A percentile compares a stretch with the other conserved stretches of the same genome.
Evolutionary conservation across 306 rosid genomes (phyloP).

Genomic region (Casuarina equisetifolia): DNA sequence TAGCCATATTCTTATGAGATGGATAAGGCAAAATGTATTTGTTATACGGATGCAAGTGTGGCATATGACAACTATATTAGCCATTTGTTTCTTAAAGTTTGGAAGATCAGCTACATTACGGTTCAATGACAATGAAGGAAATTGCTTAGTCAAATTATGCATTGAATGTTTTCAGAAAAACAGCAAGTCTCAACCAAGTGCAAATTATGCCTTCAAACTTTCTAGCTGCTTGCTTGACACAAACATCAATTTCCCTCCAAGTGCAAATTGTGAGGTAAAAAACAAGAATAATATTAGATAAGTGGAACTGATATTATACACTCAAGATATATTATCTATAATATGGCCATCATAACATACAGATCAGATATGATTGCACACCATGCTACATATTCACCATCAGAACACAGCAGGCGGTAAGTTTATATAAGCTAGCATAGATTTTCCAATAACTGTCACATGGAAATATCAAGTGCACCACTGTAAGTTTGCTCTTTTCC

Average conservation of each 20-base stretch:
- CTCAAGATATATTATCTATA: not conserved
- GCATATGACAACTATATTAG: not conserved
- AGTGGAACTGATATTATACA: not conserved
- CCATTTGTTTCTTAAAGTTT: not conserved
- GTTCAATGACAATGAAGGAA: not conserved
- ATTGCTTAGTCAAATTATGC: not conserved
- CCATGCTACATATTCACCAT: not conserved
- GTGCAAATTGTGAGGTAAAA: not conserved
- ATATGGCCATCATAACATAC: not conserved
- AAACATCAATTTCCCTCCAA: not conserved
- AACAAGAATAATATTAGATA: not conserved
- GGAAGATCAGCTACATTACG: not conserved
- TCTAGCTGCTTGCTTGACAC: not conserved
- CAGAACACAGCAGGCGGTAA: not conserved
- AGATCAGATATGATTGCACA: not conserved
- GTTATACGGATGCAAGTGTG: not conserved
- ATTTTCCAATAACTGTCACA: not conserved
- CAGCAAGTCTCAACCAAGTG: not conserved
- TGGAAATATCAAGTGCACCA: not conserved
- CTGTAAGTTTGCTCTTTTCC: not conserved
- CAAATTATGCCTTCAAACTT: not conserved
- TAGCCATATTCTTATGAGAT: not conserved
- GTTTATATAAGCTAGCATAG: not conserved
- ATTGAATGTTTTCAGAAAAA: not conserved
- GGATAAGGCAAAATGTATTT: not conserved